Percentiles rank a stretch among this genome's conserved stretches.
phyloP scores from a whole-genome alignment of 2,329 filamentous ascomycete genomes.

The Talaromyces islandicus region DNA sequence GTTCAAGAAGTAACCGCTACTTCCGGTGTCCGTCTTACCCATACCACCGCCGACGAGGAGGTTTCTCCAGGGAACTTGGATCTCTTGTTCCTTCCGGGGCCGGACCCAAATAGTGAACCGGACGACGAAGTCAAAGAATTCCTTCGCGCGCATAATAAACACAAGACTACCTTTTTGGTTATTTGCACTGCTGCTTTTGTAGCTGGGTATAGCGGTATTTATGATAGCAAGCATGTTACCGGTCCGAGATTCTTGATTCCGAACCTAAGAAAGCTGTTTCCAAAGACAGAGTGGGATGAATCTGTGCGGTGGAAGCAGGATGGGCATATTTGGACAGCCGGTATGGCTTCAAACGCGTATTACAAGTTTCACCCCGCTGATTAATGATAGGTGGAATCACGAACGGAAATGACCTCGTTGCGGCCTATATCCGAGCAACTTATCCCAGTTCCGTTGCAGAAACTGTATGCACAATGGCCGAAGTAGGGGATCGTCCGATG shows the following conservation, averaged over 20 bases:
- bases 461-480: slow-evolving; percentile 27
- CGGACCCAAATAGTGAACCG: slow-evolving; percentile 24
- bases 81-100: slow-evolving; percentile 32
- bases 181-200: slow-evolving; percentile 22
- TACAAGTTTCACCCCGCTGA: not conserved
- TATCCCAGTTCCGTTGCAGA: slow-evolving; percentile 23
- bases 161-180: slow-evolving; percentile 19
- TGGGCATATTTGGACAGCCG: slow-evolving; percentile 21
- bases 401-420: slow-evolving; percentile 21
- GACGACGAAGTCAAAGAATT: slow-evolving; percentile 24
- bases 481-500: slow-evolving; percentile 18
- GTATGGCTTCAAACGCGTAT: slow-evolving; percentile 10
- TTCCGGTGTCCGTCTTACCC: slow-evolving; percentile 22
- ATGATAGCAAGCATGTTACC: slow-evolving; percentile 14
- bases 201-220: slow-evolving; percentile 19
- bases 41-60: slow-evolving; percentile 17
- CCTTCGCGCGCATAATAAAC: slow-evolving; percentile 25
- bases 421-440: slow-evolving; percentile 16
- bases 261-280: slow-evolving; percentile 18
- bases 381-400: slow-evolving; percentile 18
- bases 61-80: slow-evolving; percentile 32
- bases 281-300: slow-evolving; percentile 19
- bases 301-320: slow-evolving; percentile 15
- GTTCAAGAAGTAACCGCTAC: slow-evolving; percentile 20
- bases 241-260: slow-evolving; percentile 20